Percentiles rank a stretch among this genome's conserved stretches.
These are phyloP conservation scores for Trichoderma reesei DNA, from an alignment of 495 filamentous ascomycete species.

Conservation along the genomic window DNA sequence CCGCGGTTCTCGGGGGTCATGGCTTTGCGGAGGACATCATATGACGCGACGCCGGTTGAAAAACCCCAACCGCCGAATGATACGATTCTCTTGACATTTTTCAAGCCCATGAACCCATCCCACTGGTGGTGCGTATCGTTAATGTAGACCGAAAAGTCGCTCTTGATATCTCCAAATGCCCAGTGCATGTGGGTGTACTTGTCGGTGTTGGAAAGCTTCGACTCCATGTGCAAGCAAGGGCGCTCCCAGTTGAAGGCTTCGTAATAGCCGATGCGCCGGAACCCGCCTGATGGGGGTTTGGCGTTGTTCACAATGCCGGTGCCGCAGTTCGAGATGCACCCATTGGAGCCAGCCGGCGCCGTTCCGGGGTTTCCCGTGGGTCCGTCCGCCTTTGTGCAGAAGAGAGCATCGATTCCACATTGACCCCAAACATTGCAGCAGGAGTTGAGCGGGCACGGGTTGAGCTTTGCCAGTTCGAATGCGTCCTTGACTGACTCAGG, in stretches of 20 bases:
- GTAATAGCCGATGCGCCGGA: conserved; percentile 17
- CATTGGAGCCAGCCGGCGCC: conserved; percentile 20
- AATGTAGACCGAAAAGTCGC: no score
- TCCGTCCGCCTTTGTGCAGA: conserved; percentile 24
- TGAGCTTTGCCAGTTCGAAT: no score
- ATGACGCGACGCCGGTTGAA: conserved; percentile 16
- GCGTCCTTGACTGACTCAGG: no score
- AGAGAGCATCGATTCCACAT: conserved; percentile 37
- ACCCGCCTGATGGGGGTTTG: conserved; percentile 5
- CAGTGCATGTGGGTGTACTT: no score
- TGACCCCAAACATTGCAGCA: conserved; percentile 33
- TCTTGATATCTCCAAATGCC: no score
- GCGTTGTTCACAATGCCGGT: conserved; percentile 16
- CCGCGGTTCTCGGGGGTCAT: conserved; percentile 19
- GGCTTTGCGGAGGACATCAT: conserved; percentile 17
- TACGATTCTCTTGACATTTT: not conserved
- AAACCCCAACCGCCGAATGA: conserved; percentile 30
- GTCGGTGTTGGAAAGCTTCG: no score
- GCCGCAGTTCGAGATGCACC: conserved; percentile 41
- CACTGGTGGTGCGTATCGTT: no score
- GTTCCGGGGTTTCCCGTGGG: conserved; percentile 31
- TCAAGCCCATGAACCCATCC: no score
- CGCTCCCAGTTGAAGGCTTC: conserved; percentile 22
- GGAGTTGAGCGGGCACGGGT: no score
- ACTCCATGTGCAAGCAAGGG: conserved; percentile 11